A percentile compares a stretch with the other conserved stretches of the same genome.
Conservation (phyloP, 257 asterid species). For the Solanum clarkiae region DNA sequence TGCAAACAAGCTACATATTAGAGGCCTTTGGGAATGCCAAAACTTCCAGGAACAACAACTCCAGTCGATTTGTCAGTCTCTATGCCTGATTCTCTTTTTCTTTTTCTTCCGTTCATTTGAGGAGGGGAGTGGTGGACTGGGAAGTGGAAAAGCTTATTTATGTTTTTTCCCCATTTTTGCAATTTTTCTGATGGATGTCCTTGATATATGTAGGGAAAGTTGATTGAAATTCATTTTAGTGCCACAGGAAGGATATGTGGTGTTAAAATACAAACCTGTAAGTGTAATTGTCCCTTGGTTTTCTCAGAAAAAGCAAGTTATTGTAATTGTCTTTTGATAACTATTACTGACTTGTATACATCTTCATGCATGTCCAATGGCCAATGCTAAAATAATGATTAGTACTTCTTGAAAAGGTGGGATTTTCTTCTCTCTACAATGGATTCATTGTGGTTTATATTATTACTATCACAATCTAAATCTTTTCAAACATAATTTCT, state of each 20-base stretch:
- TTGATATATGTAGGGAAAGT: conserved; percentile 60
- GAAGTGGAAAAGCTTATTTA: not conserved
- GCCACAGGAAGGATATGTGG: conserved; percentile 62
- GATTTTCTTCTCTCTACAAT: conserved; percentile 3
- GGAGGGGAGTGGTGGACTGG: not conserved
- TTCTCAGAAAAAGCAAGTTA: not conserved
- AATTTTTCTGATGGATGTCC: conserved; percentile 1
- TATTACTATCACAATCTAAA: not conserved
- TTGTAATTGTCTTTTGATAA: not conserved
- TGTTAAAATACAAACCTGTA: conserved; percentile 80
- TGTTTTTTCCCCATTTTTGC: not conserved
- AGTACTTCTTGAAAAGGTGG: conserved; percentile 96
- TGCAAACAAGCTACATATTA: conserved; percentile 67
- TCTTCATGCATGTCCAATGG: conserved; percentile 22
- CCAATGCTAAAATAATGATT: conserved; percentile 16
- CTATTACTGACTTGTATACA: conserved; percentile 17
- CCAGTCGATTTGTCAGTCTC: conserved; percentile 91
- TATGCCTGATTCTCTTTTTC: not conserved
- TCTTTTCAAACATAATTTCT: not conserved
- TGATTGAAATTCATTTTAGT: conserved; percentile 65
- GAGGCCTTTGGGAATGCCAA: conserved; percentile 99
- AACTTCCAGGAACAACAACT: conserved; percentile 68
- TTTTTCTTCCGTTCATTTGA: not conserved
- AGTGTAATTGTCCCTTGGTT: conserved; percentile 14
- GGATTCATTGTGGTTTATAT: conserved; percentile 3